Evolutionary conservation across 306 rosid species (phyloP), one percentile per base, ranked within the genome.

Genomic region (Vigna angularis): DNA sequence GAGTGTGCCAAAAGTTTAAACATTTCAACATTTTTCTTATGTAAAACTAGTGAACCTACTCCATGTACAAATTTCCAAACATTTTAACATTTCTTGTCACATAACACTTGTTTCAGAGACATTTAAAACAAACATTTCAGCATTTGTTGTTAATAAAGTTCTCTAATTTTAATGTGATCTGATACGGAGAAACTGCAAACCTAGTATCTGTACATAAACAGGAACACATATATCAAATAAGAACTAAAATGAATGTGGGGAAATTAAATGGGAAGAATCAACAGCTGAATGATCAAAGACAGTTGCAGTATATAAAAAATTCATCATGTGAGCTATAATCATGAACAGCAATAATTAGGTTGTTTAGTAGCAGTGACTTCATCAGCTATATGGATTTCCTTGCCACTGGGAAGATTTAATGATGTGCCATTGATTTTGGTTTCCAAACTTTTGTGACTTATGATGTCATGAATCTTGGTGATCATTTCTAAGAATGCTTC

Each of bases 321-420:
- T 49, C 6, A 32, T 15, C 2, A 70, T 17, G 50, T 53, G 49
- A 70, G 17, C 30, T 66, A 38, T 40, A 75, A 84, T 70, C 68
- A 62, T 49, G 83, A 72, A 66, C 94, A 92, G 48, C 98, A 94
- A 74, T 20, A 55, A 8, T 64, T 78, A 1, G 88, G 50, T 80
- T 83, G 90, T 82, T 92, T 90, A 66, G 98, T 94, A 4, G 96
- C 97, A 17, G 93, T 82, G 0, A 94, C 98, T 86, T 94, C 97
- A 82, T 90, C 87, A 69, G 77, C 83, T 32, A 81, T 56, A 52
- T 86, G 68, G 4, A 93, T 92, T 79, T 92, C 86, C 48, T 88
- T 90, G 7, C 97, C 89, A 66, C 59, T 48, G 0, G 64, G 67
- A 79, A 94, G 61, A 76, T 30, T 87, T 2, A 50, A 40, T 0